Base-by-base conservation (phyloP, 176 grass and related monocot genomes). In the Miscanthus lutarioriparius region DNA sequence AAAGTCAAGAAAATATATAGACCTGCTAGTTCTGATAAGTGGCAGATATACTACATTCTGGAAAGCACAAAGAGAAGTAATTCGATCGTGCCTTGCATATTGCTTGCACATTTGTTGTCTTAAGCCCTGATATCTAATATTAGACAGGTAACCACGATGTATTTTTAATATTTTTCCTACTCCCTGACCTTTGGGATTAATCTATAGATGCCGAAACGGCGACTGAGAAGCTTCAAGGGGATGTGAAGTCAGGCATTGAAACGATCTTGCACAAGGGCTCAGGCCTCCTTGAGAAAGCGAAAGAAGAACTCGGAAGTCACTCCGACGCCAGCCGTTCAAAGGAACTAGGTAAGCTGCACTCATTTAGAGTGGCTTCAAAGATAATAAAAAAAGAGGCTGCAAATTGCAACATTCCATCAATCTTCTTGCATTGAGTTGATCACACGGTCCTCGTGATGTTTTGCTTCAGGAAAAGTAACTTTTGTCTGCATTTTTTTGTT, bases 201-300 rank as follows among this genome's bases (percentile, higher is more conserved):
- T 73, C 7, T 20, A 67, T 53, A 91, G 86, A 88, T 49, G 44
- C 74, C 2, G 69, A 86, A 53, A 75, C 66, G 49, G 85, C 53
- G 72, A 72, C 47, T 0, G 78, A 45, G 48, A 86, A 89, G 32
- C 59, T 69, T 43, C 78, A 88, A 48, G 74, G 73, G 17, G 79
- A 82, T 56, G 78, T 82, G 79, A 91, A 88, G 23, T 47, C 58
- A 40, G 80, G 79, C 47, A 83, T 86, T 27, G 80, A 83, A 83
- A 67, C 80, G 43, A 87, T 87, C 80, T 4, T 83, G 39, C 47
- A 87, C 47, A 79, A 20, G 8, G 88, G 88, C 23, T 83, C 88
- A 39, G 67, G 6, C 39, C 35, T 62, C 67, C 11, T 86, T 79
- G 84, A 87, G 28, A 87, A 69, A 79, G 67, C 43, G 11, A 84